Conservation (phyloP, 306 rosid species). For the Prunus armeniaca region DNA sequence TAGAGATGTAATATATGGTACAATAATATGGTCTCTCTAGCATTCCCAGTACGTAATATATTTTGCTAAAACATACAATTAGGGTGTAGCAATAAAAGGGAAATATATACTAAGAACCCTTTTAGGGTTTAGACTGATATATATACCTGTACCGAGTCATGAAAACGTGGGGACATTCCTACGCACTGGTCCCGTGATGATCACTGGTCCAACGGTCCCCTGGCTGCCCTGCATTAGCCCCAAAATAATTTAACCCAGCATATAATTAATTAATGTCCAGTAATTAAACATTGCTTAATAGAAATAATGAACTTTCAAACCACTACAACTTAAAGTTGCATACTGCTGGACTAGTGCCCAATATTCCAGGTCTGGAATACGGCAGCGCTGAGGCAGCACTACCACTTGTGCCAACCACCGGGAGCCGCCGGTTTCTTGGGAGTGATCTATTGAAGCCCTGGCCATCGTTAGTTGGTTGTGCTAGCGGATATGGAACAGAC, state of each 20-base stretch:
- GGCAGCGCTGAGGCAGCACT: neutral
- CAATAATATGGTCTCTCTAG: no score
- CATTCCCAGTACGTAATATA: no score
- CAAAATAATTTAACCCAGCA: neutral
- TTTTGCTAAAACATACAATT: no score
- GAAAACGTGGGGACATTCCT: neutral
- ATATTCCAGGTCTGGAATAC: neutral
- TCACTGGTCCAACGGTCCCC: neutral
- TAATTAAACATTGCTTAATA: neutral
- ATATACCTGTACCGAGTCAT: neutral
- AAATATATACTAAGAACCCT: no score
- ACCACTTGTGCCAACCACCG: neutral
- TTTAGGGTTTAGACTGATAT: neutral
- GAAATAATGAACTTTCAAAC: neutral
- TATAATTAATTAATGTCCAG: neutral
- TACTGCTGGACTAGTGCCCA: neutral
- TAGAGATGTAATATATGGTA: no score
- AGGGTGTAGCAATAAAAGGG: no score
- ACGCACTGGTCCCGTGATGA: neutral
- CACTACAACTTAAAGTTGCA: neutral
- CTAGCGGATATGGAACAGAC: neutral
- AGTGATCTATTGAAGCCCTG: neutral
- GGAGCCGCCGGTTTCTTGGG: neutral
- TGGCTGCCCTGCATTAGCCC: neutral
- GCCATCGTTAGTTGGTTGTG: neutral